phyloP scores from a whole-genome alignment of 2,329 filamentous ascomycete genomes.

The Pyrenophora tritici-repentis region DNA sequence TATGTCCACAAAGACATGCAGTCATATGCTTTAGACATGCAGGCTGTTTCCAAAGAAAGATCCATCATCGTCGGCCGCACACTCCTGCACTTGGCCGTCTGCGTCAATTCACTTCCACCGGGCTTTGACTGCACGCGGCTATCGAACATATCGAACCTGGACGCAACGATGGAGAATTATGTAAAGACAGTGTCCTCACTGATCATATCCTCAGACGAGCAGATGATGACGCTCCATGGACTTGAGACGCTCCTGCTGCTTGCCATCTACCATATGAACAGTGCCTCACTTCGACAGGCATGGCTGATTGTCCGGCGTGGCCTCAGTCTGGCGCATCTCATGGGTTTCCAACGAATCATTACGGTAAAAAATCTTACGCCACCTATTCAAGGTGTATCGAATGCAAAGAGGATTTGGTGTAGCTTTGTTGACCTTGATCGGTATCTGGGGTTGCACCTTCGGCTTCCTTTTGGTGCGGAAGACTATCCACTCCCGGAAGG shows the following conservation, averaged over 20 bases:
- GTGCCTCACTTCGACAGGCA: conserved; percentile 38
- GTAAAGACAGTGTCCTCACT: conserved; percentile 37
- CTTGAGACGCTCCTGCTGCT: conserved; percentile 41
- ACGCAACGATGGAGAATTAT: conserved; percentile 42
- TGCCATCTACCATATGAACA: conserved; percentile 39
- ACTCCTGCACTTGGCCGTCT: conserved; percentile 42
- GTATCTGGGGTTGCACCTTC: conserved; percentile 42
- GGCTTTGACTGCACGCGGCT: conserved; percentile 38
- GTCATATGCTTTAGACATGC: conserved; percentile 43
- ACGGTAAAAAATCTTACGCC: conserved; percentile 23
- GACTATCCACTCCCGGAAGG: conserved; percentile 35
- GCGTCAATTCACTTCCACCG: conserved; percentile 40
- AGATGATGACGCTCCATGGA: conserved; percentile 44
- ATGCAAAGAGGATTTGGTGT: conserved; percentile 39
- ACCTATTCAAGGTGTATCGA: conserved; percentile 32
- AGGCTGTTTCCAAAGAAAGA: conserved; percentile 33
- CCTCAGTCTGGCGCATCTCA: conserved; percentile 43
- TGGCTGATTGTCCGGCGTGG: conserved; percentile 43
- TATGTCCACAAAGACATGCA: conserved; percentile 39
- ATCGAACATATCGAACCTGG: conserved; percentile 38
- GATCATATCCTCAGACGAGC: conserved; percentile 40
- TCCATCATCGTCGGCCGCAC: conserved; percentile 42
- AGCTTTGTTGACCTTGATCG: conserved; percentile 38
- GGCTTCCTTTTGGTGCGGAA: conserved; percentile 42
- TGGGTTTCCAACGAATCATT: conserved; percentile 46